Conservation (phyloP, 129 eudicot species). For the Chrysanthemum makinoi region DNA sequence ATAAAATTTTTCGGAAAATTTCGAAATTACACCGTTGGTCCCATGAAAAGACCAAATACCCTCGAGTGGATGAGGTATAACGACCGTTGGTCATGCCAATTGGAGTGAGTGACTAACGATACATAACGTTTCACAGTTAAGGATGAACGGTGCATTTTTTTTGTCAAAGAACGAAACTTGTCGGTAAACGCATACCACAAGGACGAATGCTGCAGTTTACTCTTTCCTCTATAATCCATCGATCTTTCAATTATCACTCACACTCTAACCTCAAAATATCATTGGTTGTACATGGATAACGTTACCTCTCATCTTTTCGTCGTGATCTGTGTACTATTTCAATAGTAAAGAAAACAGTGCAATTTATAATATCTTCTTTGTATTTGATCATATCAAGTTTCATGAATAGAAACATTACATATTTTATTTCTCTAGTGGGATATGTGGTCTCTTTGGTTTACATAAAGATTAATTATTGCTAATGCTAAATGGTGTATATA, state of each 20-base stretch:
- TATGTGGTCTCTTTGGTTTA: background rate
- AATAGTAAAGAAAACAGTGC: background rate
- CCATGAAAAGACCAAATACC: too few relatives aligned
- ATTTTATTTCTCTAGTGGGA: conserved; percentile 17
- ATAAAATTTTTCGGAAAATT: too few relatives aligned
- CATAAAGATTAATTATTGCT: background rate
- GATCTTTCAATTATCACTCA: background rate
- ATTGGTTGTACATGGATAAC: conserved; percentile 25
- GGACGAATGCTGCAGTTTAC: too few relatives aligned
- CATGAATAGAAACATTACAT: conserved; percentile 8
- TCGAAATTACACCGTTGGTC: too few relatives aligned
- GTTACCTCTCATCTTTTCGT: conserved; percentile 15
- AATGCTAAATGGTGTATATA: background rate
- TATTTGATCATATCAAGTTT: background rate
- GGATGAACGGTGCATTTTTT: too few relatives aligned
- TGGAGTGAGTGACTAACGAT: too few relatives aligned
- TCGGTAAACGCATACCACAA: too few relatives aligned
- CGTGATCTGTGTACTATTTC: background rate
- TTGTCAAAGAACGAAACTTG: too few relatives aligned
- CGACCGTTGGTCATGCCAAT: too few relatives aligned
- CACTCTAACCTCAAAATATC: conserved; percentile 16
- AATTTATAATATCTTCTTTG: background rate
- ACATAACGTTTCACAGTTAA: too few relatives aligned
- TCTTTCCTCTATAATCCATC: too few relatives aligned
- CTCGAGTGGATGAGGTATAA: too few relatives aligned